Conservation (phyloP, 2,329 filamentous ascomycete genomes). For the Penicillium concentricum region DNA sequence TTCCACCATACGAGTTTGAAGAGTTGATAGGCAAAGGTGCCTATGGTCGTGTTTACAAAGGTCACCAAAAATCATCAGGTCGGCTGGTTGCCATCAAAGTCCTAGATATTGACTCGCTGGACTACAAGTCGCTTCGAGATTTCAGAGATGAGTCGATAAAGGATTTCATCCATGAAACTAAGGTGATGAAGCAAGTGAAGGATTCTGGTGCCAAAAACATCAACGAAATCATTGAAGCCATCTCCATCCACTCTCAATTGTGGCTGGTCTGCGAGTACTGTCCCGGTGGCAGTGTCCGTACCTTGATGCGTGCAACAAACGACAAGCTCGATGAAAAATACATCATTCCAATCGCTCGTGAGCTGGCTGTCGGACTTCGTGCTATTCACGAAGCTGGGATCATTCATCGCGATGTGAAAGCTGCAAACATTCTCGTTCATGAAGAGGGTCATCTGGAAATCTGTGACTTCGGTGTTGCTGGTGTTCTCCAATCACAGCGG, state of each 20-base stretch:
- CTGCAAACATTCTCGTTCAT: constrained; percentile 62
- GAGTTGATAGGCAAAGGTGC: constrained; percentile 53
- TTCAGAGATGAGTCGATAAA: constrained; percentile 51
- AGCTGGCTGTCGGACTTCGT: constrained; percentile 61
- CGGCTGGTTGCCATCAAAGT: constrained; percentile 53
- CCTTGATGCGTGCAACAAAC: constrained; percentile 53
- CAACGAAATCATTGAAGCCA: constrained; percentile 63
- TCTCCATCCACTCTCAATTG: constrained; percentile 62
- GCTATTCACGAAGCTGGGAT: constrained; percentile 65
- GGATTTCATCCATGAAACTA: constrained; percentile 62
- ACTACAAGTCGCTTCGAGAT: constrained; percentile 49
- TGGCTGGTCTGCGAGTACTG: constrained; percentile 69
- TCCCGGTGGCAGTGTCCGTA: constrained; percentile 64
- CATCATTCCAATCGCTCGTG: constrained; percentile 63
- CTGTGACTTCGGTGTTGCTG: constrained; percentile 66
- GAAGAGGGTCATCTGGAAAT: constrained; percentile 63
- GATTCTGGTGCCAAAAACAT: constrained; percentile 63
- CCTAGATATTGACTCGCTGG: constrained; percentile 50
- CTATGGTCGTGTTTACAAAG: constrained; percentile 53
- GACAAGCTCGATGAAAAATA: constrained; percentile 58
- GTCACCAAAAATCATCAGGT: constrained; percentile 40
- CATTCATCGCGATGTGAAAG: constrained; percentile 65
- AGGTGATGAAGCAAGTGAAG: constrained; percentile 61
- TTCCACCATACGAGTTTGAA: constrained; percentile 50
- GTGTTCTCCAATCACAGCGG: constrained; percentile 58